phyloP scores from a whole-genome alignment of 352 stramenopile genomes.

The Phytopythium boreale region DNA sequence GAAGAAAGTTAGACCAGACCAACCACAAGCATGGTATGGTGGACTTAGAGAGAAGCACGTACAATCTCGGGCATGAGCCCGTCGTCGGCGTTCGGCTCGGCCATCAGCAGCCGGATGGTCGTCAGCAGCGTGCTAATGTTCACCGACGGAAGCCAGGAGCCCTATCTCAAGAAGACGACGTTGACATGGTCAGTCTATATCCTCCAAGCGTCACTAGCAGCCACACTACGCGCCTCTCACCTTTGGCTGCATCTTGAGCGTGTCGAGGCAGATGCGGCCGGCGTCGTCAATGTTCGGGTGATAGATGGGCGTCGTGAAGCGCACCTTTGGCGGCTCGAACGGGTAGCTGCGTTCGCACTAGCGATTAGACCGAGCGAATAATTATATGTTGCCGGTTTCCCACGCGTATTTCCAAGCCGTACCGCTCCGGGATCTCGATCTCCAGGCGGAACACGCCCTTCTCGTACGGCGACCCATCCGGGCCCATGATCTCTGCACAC shows the following conservation, averaged over 20 bases:
- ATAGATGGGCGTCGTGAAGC: conserved; percentile 79
- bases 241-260: conserved; percentile 90
- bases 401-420: not conserved
- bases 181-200: not conserved
- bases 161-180: conserved; percentile 24
- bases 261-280: conserved; percentile 89
- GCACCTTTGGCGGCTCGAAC: conserved; percentile 80
- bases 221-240: conserved; percentile 10
- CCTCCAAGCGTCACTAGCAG: not conserved
- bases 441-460: conserved; percentile 70
- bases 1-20: not conserved
- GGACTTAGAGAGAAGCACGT: conserved; percentile 5
- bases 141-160: conserved; percentile 89
- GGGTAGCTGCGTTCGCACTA: conserved; percentile 47
- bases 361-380: not conserved
- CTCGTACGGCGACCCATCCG: conserved; percentile 80
- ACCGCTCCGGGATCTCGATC: conserved; percentile 74
- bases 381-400: not conserved
- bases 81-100: conserved; percentile 88
- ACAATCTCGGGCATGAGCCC: conserved; percentile 90
- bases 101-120: conserved; percentile 90
- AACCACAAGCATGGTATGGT: too few relatives aligned
- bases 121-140: conserved; percentile 90
- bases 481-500: conserved; percentile 67
- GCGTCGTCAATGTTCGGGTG: conserved; percentile 86